Base-by-base conservation (phyloP, 2,329 filamentous ascomycete genomes). In the Claviceps cyperi region DNA sequence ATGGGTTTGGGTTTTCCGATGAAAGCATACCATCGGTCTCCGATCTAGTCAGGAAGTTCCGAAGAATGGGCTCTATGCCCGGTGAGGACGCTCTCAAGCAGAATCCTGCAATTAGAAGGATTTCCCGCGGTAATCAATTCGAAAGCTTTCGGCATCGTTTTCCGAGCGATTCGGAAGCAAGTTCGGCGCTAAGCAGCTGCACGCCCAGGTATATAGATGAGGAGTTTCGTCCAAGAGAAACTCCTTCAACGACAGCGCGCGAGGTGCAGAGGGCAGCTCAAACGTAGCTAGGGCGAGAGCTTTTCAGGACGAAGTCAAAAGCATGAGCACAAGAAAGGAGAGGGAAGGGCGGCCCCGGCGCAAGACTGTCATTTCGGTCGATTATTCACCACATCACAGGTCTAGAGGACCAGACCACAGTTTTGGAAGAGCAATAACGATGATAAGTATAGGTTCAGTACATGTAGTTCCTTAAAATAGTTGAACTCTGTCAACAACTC, bases 21-120 rank as follows among this genome's bases (percentile, higher is more conserved):
- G 52, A 53, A 2, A 50, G 46, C 13, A 49, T 54, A 14, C 51
- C 54, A 38, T 60, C 58, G 4, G 58, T 60, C 15, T 59, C 58
- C 21, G 57, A 59, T 43, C 55, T 60, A 6, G 58, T 60, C 21
- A 57, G 48, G 28, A 59, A 57, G 36, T 60, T 60, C 40, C 52
- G 56, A 21, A 53, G 52, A 5, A 54, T 60, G 55, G 53, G 51
- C 35, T 54, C 53, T n/a, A 21, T 44, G 39, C 52, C 52, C 28
- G 51, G 46, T 21, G 24, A 8, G 7, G 41, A 40, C 21, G 36
- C 22, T 4, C 11, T 21, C 24, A 40, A 24, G 19, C 43, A 39
- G 21, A 21, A 43, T 21, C 38, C 46, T 35, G 43, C 46, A 35
- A 51, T 44, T 11, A 48, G 52, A 44, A 51, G 47, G 32, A 40